These are phyloP conservation scores for Amanita pseudoporphyria DNA, from an alignment of 768 basidiomycete species.

Conservation along the genomic window DNA sequence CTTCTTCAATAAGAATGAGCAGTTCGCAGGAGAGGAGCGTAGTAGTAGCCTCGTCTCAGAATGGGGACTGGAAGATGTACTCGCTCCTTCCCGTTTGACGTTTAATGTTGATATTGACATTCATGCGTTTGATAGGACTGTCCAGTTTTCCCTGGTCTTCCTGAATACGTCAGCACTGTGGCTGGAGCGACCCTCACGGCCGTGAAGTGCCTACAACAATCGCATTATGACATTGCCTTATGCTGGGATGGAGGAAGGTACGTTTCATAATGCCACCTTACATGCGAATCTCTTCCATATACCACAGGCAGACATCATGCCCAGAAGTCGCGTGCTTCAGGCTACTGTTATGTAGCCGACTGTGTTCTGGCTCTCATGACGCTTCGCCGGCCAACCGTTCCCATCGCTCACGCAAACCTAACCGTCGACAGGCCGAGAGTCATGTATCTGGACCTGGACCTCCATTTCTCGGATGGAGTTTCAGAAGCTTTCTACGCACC, in stretches of 20 bases:
- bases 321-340: constrained; percentile 65
- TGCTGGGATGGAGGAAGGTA: constrained; percentile 90
- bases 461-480: constrained; percentile 88
- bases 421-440: constrained; percentile 40
- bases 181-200: constrained; percentile 77
- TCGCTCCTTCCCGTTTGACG: constrained; percentile 4
- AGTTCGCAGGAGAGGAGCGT: constrained; percentile 10
- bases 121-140: constrained; percentile 51
- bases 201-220: constrained; percentile 44
- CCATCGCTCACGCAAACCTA: constrained; percentile 1
- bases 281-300: neutral
- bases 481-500: constrained; percentile 60
- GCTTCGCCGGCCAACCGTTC: constrained; percentile 35
- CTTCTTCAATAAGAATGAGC: constrained; percentile 24
- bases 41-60: constrained; percentile 16
- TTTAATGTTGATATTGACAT: neutral
- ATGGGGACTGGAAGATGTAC: constrained; percentile 39
- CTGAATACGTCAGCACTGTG: constrained; percentile 58
- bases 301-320: constrained; percentile 65
- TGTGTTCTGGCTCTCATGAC: constrained; percentile 73
- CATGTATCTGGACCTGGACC: constrained; percentile 88
- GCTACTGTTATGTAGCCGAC: constrained; percentile 94
- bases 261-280: constrained; percentile 4
- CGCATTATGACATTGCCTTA: constrained; percentile 51
- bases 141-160: constrained; percentile 61